phyloP scores from a whole-genome alignment of 345 rosid genomes.

The Camelina laxa region DNA sequence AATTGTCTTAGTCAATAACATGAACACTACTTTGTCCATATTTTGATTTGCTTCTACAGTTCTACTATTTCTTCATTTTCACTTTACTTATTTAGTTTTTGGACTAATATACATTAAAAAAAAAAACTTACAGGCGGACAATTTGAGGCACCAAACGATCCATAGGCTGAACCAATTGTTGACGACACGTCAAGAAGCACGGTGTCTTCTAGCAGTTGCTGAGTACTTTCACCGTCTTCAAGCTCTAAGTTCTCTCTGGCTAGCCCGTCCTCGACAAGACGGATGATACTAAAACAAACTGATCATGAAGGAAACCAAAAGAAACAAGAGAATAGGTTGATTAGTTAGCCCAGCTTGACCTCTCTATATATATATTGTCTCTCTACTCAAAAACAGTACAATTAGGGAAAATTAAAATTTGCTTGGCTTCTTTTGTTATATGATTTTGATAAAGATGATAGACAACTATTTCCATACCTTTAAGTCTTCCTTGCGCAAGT shows the following conservation, averaged over 20 bases:
- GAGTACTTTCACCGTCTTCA: constrained; percentile 97
- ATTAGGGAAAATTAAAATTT: constrained; percentile 30
- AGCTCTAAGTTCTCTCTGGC: constrained; percentile 93
- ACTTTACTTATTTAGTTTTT: constrained; percentile 3
- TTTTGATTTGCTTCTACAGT: background rate
- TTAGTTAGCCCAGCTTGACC: constrained; percentile 46
- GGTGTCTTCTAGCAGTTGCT: constrained; percentile 75
- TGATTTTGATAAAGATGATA: constrained; percentile 14
- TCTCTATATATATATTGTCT: constrained; percentile 29
- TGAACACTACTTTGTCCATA: constrained; percentile 20
- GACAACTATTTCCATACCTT: constrained; percentile 18
- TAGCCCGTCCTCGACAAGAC: constrained; percentile 87
- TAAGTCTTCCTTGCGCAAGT: background rate
- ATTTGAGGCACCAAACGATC: constrained; percentile 85
- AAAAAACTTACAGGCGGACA: constrained; percentile 82
- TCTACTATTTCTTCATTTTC: background rate
- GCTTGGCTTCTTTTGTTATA: constrained; percentile 37
- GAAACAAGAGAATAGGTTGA: constrained; percentile 39
- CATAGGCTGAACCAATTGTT: constrained; percentile 75
- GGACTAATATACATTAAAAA: background rate
- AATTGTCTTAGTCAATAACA: constrained; percentile 22
- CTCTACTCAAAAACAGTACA: constrained; percentile 19
- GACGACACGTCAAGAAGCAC: constrained; percentile 86
- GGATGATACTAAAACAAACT: constrained; percentile 38
- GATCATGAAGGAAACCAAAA: background rate